Conservation (phyloP, 1,139 yeast species). For the Candida pseudoviswanathii region DNA sequence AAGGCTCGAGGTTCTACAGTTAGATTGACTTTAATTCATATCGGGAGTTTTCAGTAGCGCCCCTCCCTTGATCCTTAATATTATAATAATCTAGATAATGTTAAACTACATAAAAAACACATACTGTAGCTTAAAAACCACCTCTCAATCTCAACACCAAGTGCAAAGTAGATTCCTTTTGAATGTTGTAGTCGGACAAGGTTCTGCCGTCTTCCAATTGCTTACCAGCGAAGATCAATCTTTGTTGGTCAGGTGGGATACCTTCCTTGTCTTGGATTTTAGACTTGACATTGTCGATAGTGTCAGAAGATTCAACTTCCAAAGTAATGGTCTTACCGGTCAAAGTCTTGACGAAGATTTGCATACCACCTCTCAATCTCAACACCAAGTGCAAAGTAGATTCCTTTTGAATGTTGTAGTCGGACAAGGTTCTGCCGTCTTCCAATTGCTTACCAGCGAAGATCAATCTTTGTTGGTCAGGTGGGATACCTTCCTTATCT, state of each 20-base stretch:
- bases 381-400: slow-evolving; percentile 95
- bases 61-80: not conserved
- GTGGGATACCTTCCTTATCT: slow-evolving; percentile 63
- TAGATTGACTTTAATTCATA: not conserved
- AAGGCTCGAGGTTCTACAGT: too few species aligned
- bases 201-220: slow-evolving; percentile 67
- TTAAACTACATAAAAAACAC: not conserved
- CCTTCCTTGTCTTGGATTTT: slow-evolving; percentile 59
- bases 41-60: not conserved
- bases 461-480: slow-evolving; percentile 57
- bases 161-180: slow-evolving; percentile 63
- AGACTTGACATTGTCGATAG: slow-evolving; percentile 64
- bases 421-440: slow-evolving; percentile 68
- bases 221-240: slow-evolving; percentile 61
- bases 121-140: slow-evolving; percentile 38
- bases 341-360: slow-evolving; percentile 58
- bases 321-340: slow-evolving; percentile 73
- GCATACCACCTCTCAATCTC: slow-evolving; percentile 98
- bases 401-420: slow-evolving; percentile 69
- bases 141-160: slow-evolving; percentile 61
- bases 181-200: slow-evolving; percentile 64
- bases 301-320: slow-evolving; percentile 73
- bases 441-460: slow-evolving; percentile 65
- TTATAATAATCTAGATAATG: slow-evolving; percentile 4
- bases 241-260: slow-evolving; percentile 55